These are phyloP conservation scores for Penicillium goetzii DNA, from an alignment of 495 filamentous ascomycete species.

Conservation along the genomic window DNA sequence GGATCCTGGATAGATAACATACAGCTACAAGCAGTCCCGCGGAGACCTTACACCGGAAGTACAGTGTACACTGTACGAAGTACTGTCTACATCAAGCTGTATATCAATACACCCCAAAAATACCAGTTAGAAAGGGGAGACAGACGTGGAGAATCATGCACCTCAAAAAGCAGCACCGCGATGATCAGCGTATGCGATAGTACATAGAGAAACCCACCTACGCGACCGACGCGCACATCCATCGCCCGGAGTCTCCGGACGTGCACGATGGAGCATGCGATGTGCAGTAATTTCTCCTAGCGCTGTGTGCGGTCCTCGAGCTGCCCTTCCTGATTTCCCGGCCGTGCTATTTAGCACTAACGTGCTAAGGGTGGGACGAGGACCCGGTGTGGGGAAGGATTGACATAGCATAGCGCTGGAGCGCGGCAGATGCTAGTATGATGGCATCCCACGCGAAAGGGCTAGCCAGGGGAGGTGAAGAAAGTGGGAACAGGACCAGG, in stretches of 20 bases:
- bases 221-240: background rate
- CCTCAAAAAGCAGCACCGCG: slow-evolving; percentile 8
- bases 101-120: background rate
- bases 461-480: background rate
- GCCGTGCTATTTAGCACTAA: background rate
- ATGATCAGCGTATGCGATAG: slow-evolving; percentile 15
- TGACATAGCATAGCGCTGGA: slow-evolving; percentile 16
- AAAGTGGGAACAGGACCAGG: background rate
- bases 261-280: slow-evolving; percentile 10
- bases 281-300: slow-evolving; percentile 27
- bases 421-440: background rate
- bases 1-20: background rate
- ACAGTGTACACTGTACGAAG: background rate
- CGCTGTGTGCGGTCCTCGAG: background rate
- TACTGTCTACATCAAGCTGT: background rate
- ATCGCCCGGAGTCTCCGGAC: background rate
- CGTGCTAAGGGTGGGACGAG: background rate
- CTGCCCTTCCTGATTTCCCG: background rate
- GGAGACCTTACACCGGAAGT: background rate
- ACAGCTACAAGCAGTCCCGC: background rate
- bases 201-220: slow-evolving; percentile 1
- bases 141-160: background rate
- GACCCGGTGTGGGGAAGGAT: slow-evolving; percentile 17
- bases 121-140: background rate
- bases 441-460: background rate